Evolutionary conservation across 2,329 filamentous ascomycete genomes (phyloP), one percentile per base, ranked within the genome.

Genomic region (Pseudogymnoascus sp.): DNA sequence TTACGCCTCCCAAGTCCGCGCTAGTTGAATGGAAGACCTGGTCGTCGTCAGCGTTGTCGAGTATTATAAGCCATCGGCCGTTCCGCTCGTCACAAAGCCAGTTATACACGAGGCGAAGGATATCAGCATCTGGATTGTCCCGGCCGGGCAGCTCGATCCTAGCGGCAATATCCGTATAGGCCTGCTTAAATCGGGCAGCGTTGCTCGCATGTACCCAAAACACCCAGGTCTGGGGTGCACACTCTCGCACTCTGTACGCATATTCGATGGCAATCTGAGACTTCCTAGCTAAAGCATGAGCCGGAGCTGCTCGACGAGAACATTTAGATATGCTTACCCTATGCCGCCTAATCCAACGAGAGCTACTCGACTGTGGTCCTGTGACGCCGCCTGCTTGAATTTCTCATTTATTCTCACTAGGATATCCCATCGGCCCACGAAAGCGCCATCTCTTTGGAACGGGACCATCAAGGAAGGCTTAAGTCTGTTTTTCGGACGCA

Each of bases 181-280:
- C 64, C 41, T 65, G 30, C 61, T 67, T 61, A 35, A 68, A 67
- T 58, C 64, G 42, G 0, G 33, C 60, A 7, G 38, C 16, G 33
- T 62, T 64, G 35, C 55, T 60, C n/a, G 61, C 65, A 39, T 67
- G 60, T 4, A 70, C n/a, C 68, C 67, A 69, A 28, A 70, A 65
- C 2, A 68, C 64, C 36, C 36, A 60, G 35, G 60, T 64, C 16
- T 36, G 14, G 6, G 41, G 22, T 38, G 63, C 11, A 14, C 14
- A 33, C 1, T 60, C 52, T 60, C 61, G 28, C 22, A 60, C 14
- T 16, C 62, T 60, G 39, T 66, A 69, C 3, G 62, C 30, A 45
- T 66, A 69, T 60, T 69, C 41, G 0, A 69, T 61, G 22, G 67
- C 66, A 60, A 69, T 62, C 39, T 69, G 66, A 19, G 67, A 65